Percentiles rank a stretch among this genome's conserved stretches.
Conservation (phyloP, 2,329 filamentous ascomycete genomes). For the Cercospora canescens region DNA sequence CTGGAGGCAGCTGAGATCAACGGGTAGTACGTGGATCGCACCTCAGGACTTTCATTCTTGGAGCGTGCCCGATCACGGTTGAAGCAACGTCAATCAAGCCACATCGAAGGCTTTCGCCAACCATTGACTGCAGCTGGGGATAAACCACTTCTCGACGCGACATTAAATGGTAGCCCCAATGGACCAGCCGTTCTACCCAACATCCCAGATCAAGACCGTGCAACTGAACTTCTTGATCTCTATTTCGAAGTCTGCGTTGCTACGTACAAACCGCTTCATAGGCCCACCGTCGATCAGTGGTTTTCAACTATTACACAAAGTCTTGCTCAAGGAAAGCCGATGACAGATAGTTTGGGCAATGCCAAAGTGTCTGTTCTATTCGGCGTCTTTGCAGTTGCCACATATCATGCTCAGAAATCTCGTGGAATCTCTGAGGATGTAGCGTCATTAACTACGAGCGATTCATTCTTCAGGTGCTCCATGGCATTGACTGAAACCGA, state of each 20-base stretch:
- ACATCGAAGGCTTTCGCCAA: background rate
- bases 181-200: background rate
- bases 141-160: background rate
- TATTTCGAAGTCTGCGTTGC: constrained; percentile 64
- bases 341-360: background rate
- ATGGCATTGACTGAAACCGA: background rate
- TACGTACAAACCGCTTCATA: constrained; percentile 60
- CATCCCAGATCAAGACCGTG: constrained; percentile 22
- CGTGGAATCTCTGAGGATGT: background rate
- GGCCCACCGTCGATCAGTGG: constrained; percentile 49
- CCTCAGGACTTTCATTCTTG: background rate
- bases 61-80: background rate
- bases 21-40: background rate
- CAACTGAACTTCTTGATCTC: constrained; percentile 49
- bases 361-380: background rate
- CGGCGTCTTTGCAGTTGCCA: background rate
- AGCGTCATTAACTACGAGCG: background rate
- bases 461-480: background rate
- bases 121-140: background rate
- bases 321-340: background rate
- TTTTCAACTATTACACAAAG: background rate
- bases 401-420: background rate
- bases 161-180: background rate
- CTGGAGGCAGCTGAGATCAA: background rate
- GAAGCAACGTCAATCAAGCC: background rate